phyloP scores from a whole-genome alignment of 768 basidiomycete species.

The Podaxis carcinomalis region DNA sequence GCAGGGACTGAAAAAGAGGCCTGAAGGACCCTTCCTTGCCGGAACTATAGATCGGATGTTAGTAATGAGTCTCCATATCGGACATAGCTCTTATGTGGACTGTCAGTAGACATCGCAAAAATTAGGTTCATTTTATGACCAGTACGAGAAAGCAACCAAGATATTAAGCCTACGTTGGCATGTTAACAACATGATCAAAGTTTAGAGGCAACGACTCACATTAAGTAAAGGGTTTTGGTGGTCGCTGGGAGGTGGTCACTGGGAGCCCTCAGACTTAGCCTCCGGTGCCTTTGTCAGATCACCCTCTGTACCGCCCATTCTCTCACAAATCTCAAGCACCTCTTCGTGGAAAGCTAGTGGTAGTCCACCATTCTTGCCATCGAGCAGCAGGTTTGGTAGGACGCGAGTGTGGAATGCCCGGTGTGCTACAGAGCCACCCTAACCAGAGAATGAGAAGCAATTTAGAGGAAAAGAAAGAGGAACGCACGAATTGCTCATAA shows the following conservation, averaged over 20 bases:
- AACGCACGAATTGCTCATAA: conserved; percentile 73
- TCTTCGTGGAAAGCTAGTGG: conserved; percentile 46
- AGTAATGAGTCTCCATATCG: too few species aligned
- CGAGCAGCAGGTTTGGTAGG: conserved; percentile 36
- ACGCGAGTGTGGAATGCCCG: conserved; percentile 47
- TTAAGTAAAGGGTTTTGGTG: conserved; percentile 17
- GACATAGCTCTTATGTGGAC: background rate
- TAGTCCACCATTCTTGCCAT: conserved; percentile 30
- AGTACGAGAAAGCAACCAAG: background rate
- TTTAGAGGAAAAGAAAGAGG: background rate
- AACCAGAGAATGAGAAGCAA: conserved; percentile 3
- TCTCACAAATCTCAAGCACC: conserved; percentile 35
- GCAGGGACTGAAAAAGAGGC: conserved; percentile 37
- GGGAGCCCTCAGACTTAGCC: background rate
- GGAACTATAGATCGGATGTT: background rate
- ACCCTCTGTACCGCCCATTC: conserved; percentile 47
- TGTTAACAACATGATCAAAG: background rate
- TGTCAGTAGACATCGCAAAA: background rate
- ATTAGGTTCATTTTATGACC: conserved; percentile 1
- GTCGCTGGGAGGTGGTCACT: background rate
- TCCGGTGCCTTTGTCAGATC: background rate
- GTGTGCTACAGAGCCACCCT: conserved; percentile 47
- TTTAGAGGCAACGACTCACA: conserved; percentile 12
- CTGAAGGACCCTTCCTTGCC: conserved; percentile 11
- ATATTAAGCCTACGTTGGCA: background rate